These are phyloP conservation scores for Globisporangium alternatum DNA, from an alignment of 352 stramenopile species.

Conservation along the genomic window DNA sequence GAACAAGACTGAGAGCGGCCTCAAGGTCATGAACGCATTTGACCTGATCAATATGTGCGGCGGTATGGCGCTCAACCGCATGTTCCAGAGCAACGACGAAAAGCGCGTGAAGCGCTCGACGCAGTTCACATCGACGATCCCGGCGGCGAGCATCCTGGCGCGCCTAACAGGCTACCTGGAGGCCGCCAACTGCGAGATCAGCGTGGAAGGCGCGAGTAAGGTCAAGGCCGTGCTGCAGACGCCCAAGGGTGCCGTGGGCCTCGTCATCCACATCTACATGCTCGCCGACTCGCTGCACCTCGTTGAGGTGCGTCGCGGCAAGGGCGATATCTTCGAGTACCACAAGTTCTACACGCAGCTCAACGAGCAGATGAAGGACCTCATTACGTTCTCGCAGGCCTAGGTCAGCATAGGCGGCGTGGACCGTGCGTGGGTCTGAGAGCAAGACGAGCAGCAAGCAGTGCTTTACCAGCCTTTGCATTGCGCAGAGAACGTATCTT, in stretches of 20 bases:
- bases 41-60: conserved; percentile 93
- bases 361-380: conserved; percentile 85
- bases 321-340: conserved; percentile 91
- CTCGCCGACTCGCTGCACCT: conserved; percentile 81
- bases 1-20: conserved; percentile 51
- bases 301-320: conserved; percentile 87
- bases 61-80: conserved; percentile 88
- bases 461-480: not conserved
- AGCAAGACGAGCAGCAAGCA: not conserved
- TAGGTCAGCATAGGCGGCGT: not conserved
- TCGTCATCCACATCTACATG: conserved; percentile 90
- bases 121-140: conserved; percentile 85
- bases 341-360: conserved; percentile 90
- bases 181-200: conserved; percentile 77
- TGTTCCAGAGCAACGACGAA: conserved; percentile 87
- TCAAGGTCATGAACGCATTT: conserved; percentile 91
- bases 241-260: conserved; percentile 83
- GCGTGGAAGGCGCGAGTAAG: conserved; percentile 74
- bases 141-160: conserved; percentile 71
- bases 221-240: conserved; percentile 85
- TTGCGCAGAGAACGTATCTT: conserved; percentile 3
- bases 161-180: conserved; percentile 76
- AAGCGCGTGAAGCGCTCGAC: conserved; percentile 84
- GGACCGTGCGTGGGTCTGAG: not conserved
- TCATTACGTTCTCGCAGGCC: conserved; percentile 42